phyloP scores from a whole-genome alignment of 2,329 filamentous ascomycete species.

The Chaetothyriales sp. region DNA sequence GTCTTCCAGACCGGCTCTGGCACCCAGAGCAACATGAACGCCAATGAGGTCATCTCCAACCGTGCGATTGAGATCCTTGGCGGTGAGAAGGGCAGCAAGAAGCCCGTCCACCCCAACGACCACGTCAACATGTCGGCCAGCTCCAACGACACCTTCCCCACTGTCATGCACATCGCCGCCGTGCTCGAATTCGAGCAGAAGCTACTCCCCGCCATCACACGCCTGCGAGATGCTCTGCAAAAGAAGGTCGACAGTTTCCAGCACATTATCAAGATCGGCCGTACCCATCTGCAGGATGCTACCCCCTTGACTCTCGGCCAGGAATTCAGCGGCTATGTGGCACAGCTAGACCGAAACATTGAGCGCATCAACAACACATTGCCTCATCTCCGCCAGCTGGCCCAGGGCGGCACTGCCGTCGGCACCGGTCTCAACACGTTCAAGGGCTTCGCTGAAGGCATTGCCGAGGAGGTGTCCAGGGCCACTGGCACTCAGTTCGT shows the following conservation, averaged over 20 bases:
- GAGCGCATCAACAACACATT: slow-evolving; percentile 71
- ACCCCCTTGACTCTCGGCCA: slow-evolving; percentile 90
- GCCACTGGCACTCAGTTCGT: slow-evolving; percentile 89
- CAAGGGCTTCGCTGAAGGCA: slow-evolving; percentile 84
- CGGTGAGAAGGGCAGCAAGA: slow-evolving; percentile 88
- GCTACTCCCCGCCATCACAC: slow-evolving; percentile 69
- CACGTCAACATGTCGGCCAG: slow-evolving; percentile 99
- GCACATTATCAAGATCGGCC: slow-evolving; percentile 96
- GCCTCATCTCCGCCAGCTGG: slow-evolving; percentile 72
- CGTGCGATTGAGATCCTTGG: slow-evolving; percentile 95
- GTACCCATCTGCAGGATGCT: slow-evolving; percentile 93
- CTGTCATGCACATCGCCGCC: slow-evolving; percentile 98
- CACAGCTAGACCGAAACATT: slow-evolving; percentile 83
- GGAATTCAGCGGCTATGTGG: slow-evolving; percentile 95
- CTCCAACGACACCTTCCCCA: slow-evolving; percentile 98
- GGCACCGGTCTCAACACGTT: slow-evolving; percentile 97
- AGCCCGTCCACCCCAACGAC: slow-evolving; percentile 97
- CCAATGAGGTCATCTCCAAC: slow-evolving; percentile 99
- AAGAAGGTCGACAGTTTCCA: slow-evolving; percentile 81
- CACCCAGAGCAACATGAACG: slow-evolving; percentile 99
- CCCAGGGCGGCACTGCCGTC: slow-evolving; percentile 92
- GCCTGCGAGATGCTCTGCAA: slow-evolving; percentile 70
- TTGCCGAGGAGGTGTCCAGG: slow-evolving; percentile 79
- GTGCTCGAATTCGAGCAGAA: slow-evolving; percentile 82
- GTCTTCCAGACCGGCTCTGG: slow-evolving; percentile 99